phyloP scores from a whole-genome alignment of 2,329 filamentous ascomycete genomes.

The Diaporthe caulivora region DNA sequence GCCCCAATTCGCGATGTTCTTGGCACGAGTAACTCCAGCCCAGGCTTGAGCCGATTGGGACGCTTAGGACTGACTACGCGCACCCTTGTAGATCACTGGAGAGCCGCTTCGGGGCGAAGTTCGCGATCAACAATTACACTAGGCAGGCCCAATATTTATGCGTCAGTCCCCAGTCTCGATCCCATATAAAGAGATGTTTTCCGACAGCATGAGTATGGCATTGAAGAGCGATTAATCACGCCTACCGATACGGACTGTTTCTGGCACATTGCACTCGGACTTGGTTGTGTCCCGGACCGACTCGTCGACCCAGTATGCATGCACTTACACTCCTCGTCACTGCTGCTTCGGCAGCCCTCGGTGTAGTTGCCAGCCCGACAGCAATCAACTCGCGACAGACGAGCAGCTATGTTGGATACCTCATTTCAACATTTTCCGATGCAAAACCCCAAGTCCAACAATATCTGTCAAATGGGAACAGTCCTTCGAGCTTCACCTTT shows the following conservation, averaged over 20 bases:
- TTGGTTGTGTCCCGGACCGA: not conserved
- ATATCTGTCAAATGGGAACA: slow-evolving; percentile 50
- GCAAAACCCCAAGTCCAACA: slow-evolving; percentile 49
- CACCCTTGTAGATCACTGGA: slow-evolving; percentile 11
- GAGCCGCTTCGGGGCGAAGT: slow-evolving; percentile 17
- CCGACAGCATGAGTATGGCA: not conserved
- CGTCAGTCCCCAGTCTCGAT: not conserved
- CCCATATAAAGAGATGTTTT: not conserved
- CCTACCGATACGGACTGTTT: not conserved
- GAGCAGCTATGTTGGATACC: slow-evolving; percentile 49
- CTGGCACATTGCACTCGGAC: too few species aligned
- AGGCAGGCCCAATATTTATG: not conserved
- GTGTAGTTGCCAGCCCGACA: slow-evolving; percentile 1
- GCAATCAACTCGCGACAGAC: slow-evolving; percentile 1
- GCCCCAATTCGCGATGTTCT: slow-evolving; percentile 8
- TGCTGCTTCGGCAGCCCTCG: slow-evolving; percentile 9
- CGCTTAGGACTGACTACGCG: slow-evolving; percentile 18
- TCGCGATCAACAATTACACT: not conserved
- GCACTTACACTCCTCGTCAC: not conserved
- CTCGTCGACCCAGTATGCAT: not conserved
- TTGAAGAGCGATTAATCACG: not conserved
- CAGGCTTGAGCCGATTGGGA: slow-evolving; percentile 28
- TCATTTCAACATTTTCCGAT: slow-evolving; percentile 53
- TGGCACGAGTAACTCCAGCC: slow-evolving; percentile 19
- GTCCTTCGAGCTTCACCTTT: slow-evolving; percentile 48